Evolutionary conservation across 1,284 basidiomycete species (phyloP).

Genomic region (Irpex rosettiformis): DNA sequence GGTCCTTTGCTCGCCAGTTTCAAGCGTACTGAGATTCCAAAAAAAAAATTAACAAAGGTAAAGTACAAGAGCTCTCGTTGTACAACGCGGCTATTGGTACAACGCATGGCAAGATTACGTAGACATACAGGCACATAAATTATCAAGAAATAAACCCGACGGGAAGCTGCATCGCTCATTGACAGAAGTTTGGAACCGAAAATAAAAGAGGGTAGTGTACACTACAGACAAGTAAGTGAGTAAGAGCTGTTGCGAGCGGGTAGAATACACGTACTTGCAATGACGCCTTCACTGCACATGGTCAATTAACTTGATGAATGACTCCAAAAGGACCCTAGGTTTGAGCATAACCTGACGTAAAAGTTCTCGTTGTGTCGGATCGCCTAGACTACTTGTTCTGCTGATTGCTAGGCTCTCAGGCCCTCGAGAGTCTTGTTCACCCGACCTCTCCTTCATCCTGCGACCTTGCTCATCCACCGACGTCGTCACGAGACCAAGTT

Average conservation of each 20-base stretch:
- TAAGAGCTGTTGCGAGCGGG: too few species aligned
- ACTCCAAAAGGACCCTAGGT: not conserved
- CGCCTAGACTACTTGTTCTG: not conserved
- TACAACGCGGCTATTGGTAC: not conserved
- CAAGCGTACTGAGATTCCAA: too few species aligned
- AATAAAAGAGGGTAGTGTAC: too few species aligned
- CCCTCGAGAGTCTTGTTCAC: not conserved
- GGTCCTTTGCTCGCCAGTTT: too few species aligned
- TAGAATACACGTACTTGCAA: not conserved
- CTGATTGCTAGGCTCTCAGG: not conserved
- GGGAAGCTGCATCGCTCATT: too few species aligned
- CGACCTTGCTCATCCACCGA: not conserved
- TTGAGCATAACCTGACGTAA: slow-evolving; percentile 3
- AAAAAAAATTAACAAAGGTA: not conserved
- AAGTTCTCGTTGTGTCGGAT: not conserved
- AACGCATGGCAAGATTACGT: not conserved
- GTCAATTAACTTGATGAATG: not conserved
- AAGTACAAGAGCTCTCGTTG: not conserved
- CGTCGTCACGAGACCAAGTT: slow-evolving; percentile 28
- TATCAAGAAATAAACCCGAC: too few species aligned
- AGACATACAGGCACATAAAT: not conserved
- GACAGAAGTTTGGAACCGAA: too few species aligned
- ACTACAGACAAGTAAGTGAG: too few species aligned
- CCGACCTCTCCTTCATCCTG: not conserved
- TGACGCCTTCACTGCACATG: not conserved